Base-by-base conservation (phyloP, 352 stramenopile genomes). In the Phytophthora brassicae region DNA sequence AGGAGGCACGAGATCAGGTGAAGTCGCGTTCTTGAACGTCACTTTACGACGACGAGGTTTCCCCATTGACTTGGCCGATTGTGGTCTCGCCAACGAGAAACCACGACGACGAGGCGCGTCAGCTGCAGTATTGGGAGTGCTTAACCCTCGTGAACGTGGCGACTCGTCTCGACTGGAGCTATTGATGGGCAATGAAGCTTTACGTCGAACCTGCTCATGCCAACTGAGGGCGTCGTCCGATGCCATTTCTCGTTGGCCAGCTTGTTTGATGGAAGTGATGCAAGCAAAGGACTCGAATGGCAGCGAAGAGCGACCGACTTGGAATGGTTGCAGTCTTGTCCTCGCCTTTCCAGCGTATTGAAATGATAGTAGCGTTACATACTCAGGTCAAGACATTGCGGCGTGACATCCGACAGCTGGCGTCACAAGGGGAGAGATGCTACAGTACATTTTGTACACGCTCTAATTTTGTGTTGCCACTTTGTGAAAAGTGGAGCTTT, bases 11-110 rank as follows among this genome's bases (percentile, higher is more conserved):
- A 77, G 57, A 23, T 84, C 74, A 22, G 72, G 56, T 29, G 70
- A n/a, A 48, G 55, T 81, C 70, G 35, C 60, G 57, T 76, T 77
- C 56, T 79, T 73, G 56, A 86, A 86, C 51, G 72, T 81, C 31
- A 86, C 77, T 20, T 73, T 74, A 9, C 77, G 74, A 9, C 64
- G 64, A 1, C 63, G 54, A 20, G 49, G 33, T 44, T 59, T 67
- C 14, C 65, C 59, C 4, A 66, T 43, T n/a, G 60, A 64, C 60
- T 67, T 74, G 56, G 12, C 26, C 5, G 63, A 72, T 12, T 56
- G 51, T 14, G 52, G 62, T 29, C 57, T 56, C 8, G 60, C 50
- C n/a, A 70, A 24, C 24, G 49, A 69, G 41, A 66, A 59, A 42
- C 60, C 59, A 47, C 60, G 53, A 57, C 65, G 65, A 46, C 60